Base-by-base conservation (phyloP, 192 early-diverging fungal genomes). In the Coemansia sp. region DNA sequence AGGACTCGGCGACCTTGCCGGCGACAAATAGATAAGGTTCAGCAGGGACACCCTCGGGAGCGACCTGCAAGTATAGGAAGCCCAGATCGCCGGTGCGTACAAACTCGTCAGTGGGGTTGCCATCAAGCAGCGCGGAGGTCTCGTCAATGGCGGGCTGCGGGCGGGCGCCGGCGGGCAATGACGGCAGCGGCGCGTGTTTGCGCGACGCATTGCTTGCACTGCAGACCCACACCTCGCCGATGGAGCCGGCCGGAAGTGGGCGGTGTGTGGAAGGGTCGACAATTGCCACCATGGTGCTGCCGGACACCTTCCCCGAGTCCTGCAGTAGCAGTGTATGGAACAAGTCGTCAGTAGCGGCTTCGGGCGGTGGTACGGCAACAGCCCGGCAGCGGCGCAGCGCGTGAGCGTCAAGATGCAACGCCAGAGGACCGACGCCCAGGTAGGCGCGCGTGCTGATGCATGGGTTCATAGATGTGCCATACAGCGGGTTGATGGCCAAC, bases 161-260 rank as follows among this genome's bases (percentile, higher is more conserved):
- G 21, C 65, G 54, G 63, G 25, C 49, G n/a, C 26, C 57, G 31
- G 54, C 27, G 1, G 65, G 5, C 9, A 54, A 32, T 22, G 63
- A 27, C 7, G 54, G 60, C 19, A 55, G 50, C 12, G 51, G 58
- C 0, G 62, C 69, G 28, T 65, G 78, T 38, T 74, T 71, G 19
- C 58, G 68, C 49, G 60, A 44, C 10, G 75, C 73, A 25, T 82
- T 76, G 64, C 79, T 78, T 49, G 52, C 65, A 55, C 77, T 84
- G 58, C 78, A 86, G 14, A 94, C 91, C 91, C 92, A 94, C 14
- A 94, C 93, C 77, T 93, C 93, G 48, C 93, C 93, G 55, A 93
- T 78, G 49, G 85, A 82, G 38, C 90, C 86, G 4, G 84, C 84
- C 6, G 84, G 71, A 63, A 90, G 87, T 7, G 91, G 76, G n/a